Evolutionary conservation across 192 early-diverging fungal genomes (phyloP), one percentile per base, ranked within the genome.

Genomic region (Dimargaris cristalligena): DNA sequence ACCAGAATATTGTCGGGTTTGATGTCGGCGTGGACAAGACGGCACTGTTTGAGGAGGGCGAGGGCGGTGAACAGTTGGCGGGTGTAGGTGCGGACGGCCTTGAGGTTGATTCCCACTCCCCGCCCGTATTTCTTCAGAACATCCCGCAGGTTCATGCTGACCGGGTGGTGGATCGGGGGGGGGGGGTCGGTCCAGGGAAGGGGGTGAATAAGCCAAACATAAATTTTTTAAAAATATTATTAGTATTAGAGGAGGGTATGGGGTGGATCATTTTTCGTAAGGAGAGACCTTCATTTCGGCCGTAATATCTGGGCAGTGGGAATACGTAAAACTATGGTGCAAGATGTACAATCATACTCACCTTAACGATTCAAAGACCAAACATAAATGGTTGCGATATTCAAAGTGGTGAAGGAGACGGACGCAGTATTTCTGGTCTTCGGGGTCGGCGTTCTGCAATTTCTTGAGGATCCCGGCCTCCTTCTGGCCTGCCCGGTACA

Each of bases 1-100:
- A 92, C 93, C 58, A 98, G 74, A 63, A 96, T 89, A 70, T 98
- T 98, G 64, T 98, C 95, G 0, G 95, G 95, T 66, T 98, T 98
- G 71, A 98, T 90, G 67, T 98, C 95, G 46, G 92, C 90, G 63
- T 98, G 95, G 10, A 97, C 62, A 18, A 98, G 74, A 26, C 81
- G 80, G 68, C 84, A 84, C 64, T 84, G 84, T 59, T 82, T 81
- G 23, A 98, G 71, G 13, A 91, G 69, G 34, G 88, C 85, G 49
- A 97, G 74, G 6, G 90, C 74, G 52, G 88, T 65, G 52, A 98
- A 85, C 52, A 98, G 73, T 48, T 98, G 95, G 41, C 86, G 84
- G 10, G 88, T 88, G 68, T 96, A 98, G 16, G 86, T 72, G 18
- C 87, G 81, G 22, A 98, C 92, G 0, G 95, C 91, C 62, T 87